Evolutionary conservation across 768 basidiomycete species (phyloP).

Genomic region (Lyophyllum semitale): DNA sequence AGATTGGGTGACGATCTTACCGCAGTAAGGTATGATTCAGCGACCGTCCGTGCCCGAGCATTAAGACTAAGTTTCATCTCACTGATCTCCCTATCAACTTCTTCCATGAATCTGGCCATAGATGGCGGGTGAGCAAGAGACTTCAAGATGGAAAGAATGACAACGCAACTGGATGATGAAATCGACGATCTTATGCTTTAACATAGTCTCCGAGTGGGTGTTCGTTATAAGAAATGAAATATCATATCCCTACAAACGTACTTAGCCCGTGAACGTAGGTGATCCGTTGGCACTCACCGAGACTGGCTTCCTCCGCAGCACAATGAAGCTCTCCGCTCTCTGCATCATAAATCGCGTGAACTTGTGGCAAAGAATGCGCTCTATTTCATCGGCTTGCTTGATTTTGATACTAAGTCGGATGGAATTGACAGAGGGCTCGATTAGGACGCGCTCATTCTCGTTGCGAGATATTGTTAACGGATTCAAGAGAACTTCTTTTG

Average conservation of each 20-base stretch:
- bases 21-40: conserved; percentile 93
- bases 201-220: conserved; percentile 95
- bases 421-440: conserved; percentile 97
- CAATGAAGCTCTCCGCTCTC: conserved; percentile 95
- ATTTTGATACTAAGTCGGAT: conserved; percentile 97
- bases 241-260: conserved; percentile 81
- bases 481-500: conserved; percentile 92
- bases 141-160: conserved; percentile 2
- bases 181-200: conserved; percentile 99
- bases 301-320: conserved; percentile 93
- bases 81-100: conserved; percentile 98
- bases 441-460: conserved; percentile 94
- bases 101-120: conserved; percentile 86
- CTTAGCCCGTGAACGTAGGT: background rate
- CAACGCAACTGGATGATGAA: conserved; percentile 94
- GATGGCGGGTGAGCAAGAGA: conserved; percentile 3
- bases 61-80: conserved; percentile 99
- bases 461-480: conserved; percentile 94
- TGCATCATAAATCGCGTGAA: conserved; percentile 99
- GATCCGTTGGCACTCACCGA: conserved; percentile 48
- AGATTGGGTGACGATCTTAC: conserved; percentile 46
- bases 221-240: conserved; percentile 99
- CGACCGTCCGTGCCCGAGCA: conserved; percentile 94
- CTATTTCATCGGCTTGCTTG: conserved; percentile 99
- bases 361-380: conserved; percentile 95